Base-by-base conservation (phyloP, 2,329 filamentous ascomycete species). In the Chrysoporthe puriensis region DNA sequence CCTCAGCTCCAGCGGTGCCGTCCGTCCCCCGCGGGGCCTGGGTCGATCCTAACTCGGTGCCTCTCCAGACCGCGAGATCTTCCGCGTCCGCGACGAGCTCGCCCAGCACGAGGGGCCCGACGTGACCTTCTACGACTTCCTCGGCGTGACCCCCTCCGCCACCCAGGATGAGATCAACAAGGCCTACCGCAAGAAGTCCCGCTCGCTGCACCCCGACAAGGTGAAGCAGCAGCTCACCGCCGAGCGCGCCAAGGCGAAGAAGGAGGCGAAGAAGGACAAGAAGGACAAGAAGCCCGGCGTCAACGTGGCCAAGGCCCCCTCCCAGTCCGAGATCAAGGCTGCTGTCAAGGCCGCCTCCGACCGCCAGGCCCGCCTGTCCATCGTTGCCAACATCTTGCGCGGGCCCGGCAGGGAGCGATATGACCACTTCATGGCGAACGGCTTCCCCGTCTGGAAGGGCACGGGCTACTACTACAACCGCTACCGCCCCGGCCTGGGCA, bases 401-500 rank as follows among this genome's bases (percentile, higher is more conserved):
- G 93, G 95, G 1, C 83, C 91, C 3, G 87, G 87, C 65, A 88
- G 96, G 71, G 91, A 93, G 73, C 91, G 96, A 71, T 99, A 99
- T 80, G 95, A 99, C 78, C 91, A 97, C 79, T 99, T 98, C 83
- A 81, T 98, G 69, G 82, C 84, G 78, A 94, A 98, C 79, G 96
- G 96, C 70, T 99, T 99, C 83, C 96, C 96, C 43, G 88, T 88
- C 66, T 99, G 96, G 96, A 94, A 95, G 82, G 96, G 96, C 68
- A 97, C 95, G 57, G 95, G 96, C 70, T 99, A 99, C 86, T 99
- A 98, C 86, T 99, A 99, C 83, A 90, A 89, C 74, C 90, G 96
- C 67, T 97, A 95, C 85, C 88, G 96, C 26, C 96, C 96, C 1
- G 96, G 96, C 9, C 83, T 98, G 57, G 93, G 93, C 68, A 92